Evolutionary conservation across 202 grass and related monocot genomes (phyloP).

Genomic region (Digitaria exilis): DNA sequence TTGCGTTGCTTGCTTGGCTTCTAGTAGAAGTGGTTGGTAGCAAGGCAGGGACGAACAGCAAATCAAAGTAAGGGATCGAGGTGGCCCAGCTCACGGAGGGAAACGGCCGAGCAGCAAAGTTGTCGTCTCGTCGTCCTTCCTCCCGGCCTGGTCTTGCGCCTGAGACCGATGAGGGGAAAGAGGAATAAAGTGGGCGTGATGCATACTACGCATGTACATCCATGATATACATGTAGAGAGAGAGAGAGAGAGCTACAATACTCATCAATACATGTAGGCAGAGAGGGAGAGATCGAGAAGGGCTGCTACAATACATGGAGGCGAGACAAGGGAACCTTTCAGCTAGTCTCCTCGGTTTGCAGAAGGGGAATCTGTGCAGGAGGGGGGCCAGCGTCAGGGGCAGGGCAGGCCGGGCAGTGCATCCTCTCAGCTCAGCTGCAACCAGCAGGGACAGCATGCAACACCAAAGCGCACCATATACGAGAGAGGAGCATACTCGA

Average conservation of each 20-base stretch:
- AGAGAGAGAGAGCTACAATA: neutral
- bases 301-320: slow-evolving; percentile 4
- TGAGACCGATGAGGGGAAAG: neutral
- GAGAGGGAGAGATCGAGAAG: neutral
- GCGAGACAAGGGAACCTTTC: slow-evolving; percentile 25
- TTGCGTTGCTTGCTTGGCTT: neutral
- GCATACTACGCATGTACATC: slow-evolving; percentile 8
- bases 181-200: slow-evolving; percentile 30
- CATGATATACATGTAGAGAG: neutral
- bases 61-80: slow-evolving; percentile 14
- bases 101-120: neutral
- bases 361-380: slow-evolving; percentile 42
- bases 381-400: neutral
- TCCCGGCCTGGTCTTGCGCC: neutral
- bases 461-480: slow-evolving; percentile 30
- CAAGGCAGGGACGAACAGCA: neutral
- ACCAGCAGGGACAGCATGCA: slow-evolving; percentile 2
- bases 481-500: neutral
- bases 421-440: neutral
- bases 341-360: slow-evolving; percentile 24
- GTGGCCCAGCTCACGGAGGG: neutral
- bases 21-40: neutral
- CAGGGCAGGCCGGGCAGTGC: neutral
- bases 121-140: neutral
- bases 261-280: neutral